Evolutionary conservation across 1,284 basidiomycete genomes (phyloP).

Genomic region (Irpex sp.): DNA sequence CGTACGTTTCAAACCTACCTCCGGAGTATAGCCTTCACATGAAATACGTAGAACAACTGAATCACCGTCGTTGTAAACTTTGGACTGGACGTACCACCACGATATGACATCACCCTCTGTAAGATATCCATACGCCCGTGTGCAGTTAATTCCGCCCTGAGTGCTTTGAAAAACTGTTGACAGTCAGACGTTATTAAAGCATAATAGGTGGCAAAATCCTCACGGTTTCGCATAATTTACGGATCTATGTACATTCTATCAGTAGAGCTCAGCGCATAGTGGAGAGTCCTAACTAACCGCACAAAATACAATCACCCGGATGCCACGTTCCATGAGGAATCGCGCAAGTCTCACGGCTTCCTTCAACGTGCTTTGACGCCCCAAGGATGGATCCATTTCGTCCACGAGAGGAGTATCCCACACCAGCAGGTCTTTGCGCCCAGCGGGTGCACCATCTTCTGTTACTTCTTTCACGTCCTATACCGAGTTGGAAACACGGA

Average conservation of each 20-base stretch:
- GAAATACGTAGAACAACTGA: neutral
- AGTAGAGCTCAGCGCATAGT: neutral
- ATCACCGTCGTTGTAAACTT: neutral
- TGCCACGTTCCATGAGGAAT: constrained; percentile 78
- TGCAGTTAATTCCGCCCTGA: constrained; percentile 69
- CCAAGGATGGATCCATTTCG: constrained; percentile 50
- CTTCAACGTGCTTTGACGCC: constrained; percentile 58
- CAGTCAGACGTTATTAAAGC: neutral
- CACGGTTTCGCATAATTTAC: constrained; percentile 81
- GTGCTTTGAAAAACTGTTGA: constrained; percentile 71
- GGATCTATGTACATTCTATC: constrained; percentile 41
- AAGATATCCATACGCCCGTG: constrained; percentile 79
- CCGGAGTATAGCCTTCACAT: constrained; percentile 1
- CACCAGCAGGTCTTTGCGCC: constrained; percentile 73
- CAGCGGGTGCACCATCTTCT: constrained; percentile 83
- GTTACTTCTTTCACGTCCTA: constrained; percentile 67
- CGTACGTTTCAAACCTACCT: neutral
- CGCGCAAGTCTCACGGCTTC: constrained; percentile 79
- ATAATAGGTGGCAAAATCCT: constrained; percentile 18
- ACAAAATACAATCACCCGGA: constrained; percentile 86
- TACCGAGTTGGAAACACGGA: neutral
- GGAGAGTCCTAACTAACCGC: constrained; percentile 49
- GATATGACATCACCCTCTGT: constrained; percentile 78
- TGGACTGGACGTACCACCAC: constrained; percentile 56
- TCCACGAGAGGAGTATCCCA: constrained; percentile 77